A percentile compares a stretch with the other conserved stretches of the same genome.
phyloP scores from a whole-genome alignment of 495 filamentous ascomycete genomes.

The Aspergillus carlsbadensis region DNA sequence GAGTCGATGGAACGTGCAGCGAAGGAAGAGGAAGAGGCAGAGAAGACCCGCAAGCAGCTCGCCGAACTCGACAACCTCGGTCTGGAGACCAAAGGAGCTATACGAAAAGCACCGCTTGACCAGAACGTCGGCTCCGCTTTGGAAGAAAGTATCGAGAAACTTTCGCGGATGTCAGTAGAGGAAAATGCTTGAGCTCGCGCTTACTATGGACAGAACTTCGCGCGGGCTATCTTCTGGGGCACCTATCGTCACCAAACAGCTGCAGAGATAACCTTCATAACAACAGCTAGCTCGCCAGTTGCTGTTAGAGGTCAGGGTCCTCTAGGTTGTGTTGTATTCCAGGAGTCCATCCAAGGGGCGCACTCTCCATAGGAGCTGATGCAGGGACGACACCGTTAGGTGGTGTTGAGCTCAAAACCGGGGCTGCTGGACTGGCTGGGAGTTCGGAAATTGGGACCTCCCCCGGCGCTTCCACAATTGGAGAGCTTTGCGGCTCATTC shows the following conservation, averaged over 20 bases:
- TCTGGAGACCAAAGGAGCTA: conserved; percentile 33
- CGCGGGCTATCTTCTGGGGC: not conserved
- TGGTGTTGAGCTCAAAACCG: not conserved
- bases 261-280: not conserved
- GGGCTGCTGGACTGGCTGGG: too few relatives aligned
- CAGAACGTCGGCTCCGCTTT: conserved; percentile 32
- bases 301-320: conserved; percentile 7
- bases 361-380: too few relatives aligned
- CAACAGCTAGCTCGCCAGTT: not conserved
- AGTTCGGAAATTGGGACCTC: not conserved
- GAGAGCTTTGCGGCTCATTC: conserved; percentile 3
- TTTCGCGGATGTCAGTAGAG: conserved; percentile 47
- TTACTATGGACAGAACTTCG: not conserved
- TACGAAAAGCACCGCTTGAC: conserved; percentile 25
- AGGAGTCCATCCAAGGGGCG: not conserved
- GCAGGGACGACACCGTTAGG: not conserved
- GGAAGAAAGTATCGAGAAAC: conserved; percentile 38
- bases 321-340: not conserved
- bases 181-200: conserved; percentile 30
- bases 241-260: not conserved
- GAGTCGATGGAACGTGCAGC: conserved; percentile 63
- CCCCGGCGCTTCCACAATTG: not conserved
- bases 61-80: conserved; percentile 44
- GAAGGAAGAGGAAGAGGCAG: conserved; percentile 50
- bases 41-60: conserved; percentile 44